Evolutionary conservation across 1,139 yeast species (phyloP), one percentile per base, ranked within the genome.

Genomic region (Hanseniaspora uvarum): DNA sequence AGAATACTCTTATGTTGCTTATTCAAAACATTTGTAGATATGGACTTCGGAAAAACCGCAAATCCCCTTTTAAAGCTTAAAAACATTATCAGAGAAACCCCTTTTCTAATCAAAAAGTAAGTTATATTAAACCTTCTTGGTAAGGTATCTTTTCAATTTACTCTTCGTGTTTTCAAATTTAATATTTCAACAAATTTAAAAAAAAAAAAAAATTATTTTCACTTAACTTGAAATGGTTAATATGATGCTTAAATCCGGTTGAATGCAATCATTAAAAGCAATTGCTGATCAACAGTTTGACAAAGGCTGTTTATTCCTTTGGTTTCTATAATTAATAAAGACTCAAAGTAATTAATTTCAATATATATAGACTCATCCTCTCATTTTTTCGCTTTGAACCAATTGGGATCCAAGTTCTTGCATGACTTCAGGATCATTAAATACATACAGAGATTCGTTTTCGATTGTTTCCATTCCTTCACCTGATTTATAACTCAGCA

Each of bases 391-490:
- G 11, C 53, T 45, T 23, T 50, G 43, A 12, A 43, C 30, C 10
- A 50, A 16, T 34, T 50, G 53, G 18, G 38, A 36, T 2, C 47
- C 53, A 28, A 50, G 38, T 23, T 50, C 53, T 24, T 43, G 45
- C 53, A 50, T 50, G 11, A 50, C 47, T 36, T 50, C 53, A 5
- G 45, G 37, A 26, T 50, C 53, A 43, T 50, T 50, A 4, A 50
- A 41, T 10, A 50, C 19, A 43, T 41, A 50, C 45, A 50, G 36
- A 36, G 45, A 37, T 8, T 50, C 47, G 21, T 43, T 50, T 14
- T 80, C 83, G 81, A 85, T 87, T 14, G 77, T 79, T 39, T 84
- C 94, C 63, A 92, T 72, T 53, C 78, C 77, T 14, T 94, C 95
- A 1, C 83, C 79, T 58, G 81, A 79, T 11, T 80, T 78, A 64